A percentile compares a stretch with the other conserved stretches of the same genome.
Evolutionary conservation across 306 rosid genomes (phyloP).

Genomic region (Fagus crenata): DNA sequence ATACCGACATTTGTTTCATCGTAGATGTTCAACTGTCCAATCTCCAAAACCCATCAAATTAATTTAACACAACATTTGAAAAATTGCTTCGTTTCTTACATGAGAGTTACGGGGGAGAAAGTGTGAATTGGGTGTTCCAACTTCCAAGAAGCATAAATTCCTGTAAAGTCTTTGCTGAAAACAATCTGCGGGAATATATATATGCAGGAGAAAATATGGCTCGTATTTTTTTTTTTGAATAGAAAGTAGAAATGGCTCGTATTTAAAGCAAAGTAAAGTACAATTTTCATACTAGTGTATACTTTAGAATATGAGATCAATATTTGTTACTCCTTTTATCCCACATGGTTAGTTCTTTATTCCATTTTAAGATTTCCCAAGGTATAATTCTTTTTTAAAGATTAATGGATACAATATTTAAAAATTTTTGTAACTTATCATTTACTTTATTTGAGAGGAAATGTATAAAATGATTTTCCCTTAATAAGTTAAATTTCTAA

Average conservation of each 20-base stretch:
- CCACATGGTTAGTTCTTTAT: too few relatives aligned
- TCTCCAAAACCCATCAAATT: neutral
- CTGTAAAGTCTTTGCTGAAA: neutral
- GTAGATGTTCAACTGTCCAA: slow-evolving; percentile 6
- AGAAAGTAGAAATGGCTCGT: neutral
- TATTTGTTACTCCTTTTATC: too few relatives aligned
- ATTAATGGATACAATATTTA: too few relatives aligned
- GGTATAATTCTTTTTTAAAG: too few relatives aligned
- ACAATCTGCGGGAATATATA: neutral
- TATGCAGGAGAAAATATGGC: too few relatives aligned
- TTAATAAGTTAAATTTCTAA: too few relatives aligned
- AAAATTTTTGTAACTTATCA: too few relatives aligned
- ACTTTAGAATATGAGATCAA: too few relatives aligned
- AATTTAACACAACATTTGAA: neutral
- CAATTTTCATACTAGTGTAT: neutral
- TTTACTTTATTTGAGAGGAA: too few relatives aligned
- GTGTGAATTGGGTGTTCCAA: neutral
- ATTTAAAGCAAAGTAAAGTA: neutral
- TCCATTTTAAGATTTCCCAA: too few relatives aligned
- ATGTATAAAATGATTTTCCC: too few relatives aligned
- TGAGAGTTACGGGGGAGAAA: slow-evolving; percentile 2
- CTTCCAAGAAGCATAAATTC: neutral
- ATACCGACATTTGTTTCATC: slow-evolving; percentile 2
- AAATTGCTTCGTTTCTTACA: neutral
- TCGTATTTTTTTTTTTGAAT: too few relatives aligned